Evolutionary conservation across 495 filamentous ascomycete species (phyloP).

Genomic region (Echria macrotheca): DNA sequence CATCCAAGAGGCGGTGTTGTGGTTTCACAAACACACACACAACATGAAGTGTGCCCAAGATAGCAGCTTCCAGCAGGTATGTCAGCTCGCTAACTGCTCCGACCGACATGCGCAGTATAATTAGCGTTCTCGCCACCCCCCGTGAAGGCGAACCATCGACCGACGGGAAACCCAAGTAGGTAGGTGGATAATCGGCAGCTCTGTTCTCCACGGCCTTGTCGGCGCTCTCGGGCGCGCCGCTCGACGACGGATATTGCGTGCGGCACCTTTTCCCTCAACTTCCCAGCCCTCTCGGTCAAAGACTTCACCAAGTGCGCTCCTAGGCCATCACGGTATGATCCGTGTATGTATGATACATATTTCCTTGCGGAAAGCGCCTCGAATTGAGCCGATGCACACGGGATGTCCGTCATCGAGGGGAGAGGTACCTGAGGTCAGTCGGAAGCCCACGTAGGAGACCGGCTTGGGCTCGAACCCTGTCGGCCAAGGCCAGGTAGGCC

Average conservation of each 20-base stretch:
- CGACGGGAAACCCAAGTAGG: conserved; percentile 13
- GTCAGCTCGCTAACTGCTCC: no score
- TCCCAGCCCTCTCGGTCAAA: neutral
- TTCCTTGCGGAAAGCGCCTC: conserved; percentile 2
- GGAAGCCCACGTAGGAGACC: no score
- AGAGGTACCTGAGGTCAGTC: neutral
- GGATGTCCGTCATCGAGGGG: neutral
- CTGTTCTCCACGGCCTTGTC: neutral
- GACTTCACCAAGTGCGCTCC: neutral
- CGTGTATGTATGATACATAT: no score
- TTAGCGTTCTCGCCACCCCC: no score
- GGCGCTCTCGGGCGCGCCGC: neutral
- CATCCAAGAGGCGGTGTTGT: no score
- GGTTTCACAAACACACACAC: no score
- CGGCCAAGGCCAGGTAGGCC: neutral
- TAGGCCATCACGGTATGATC: neutral
- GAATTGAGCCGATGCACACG: conserved; percentile 18
- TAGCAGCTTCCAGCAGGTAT: no score
- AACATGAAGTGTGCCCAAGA: no score
- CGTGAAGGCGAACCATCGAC: no score
- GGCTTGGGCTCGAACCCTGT: neutral
- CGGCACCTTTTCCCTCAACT: no score
- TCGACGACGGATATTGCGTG: neutral
- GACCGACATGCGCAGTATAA: no score
- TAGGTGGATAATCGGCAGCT: conserved; percentile 11